A percentile compares a stretch with the other conserved stretches of the same genome.
Conservation (phyloP, 495 filamentous ascomycete species). For the Aspergillus sclerotioniger region DNA sequence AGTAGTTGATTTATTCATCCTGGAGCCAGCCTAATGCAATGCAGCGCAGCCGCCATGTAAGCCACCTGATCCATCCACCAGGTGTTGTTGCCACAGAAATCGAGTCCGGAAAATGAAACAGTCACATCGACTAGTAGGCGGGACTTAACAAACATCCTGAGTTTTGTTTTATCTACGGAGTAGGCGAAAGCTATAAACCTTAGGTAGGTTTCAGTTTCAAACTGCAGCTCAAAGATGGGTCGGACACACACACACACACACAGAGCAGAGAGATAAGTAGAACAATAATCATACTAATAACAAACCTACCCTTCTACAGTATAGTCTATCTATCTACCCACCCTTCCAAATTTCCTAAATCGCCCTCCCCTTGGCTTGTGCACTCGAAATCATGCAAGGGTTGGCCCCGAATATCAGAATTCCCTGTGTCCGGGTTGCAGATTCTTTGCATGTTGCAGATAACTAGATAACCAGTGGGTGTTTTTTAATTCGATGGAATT, state of each 20-base stretch:
- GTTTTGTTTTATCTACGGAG: background rate
- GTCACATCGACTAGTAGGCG: too few species aligned
- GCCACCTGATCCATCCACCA: constrained; percentile 4
- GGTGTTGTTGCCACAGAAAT: background rate
- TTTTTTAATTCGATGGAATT: too few species aligned
- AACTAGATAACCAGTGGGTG: too few species aligned
- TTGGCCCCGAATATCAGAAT: background rate
- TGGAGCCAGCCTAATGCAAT: background rate
- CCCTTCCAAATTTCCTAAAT: background rate
- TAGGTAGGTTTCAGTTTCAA: too few species aligned
- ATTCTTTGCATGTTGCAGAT: too few species aligned
- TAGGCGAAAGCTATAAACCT: background rate
- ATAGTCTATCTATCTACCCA: too few species aligned
- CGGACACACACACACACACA: too few species aligned
- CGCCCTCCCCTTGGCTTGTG: background rate
- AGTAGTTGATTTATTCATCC: background rate
- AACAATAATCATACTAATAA: too few species aligned
- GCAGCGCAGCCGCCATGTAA: background rate
- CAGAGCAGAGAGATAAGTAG: too few species aligned
- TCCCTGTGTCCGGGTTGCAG: background rate
- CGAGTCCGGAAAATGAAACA: too few species aligned
- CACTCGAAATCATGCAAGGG: background rate
- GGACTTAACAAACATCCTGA: background rate
- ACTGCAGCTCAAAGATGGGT: too few species aligned
- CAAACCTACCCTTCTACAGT: too few species aligned